Evolutionary conservation across 306 rosid genomes (phyloP), one percentile per base, ranked within the genome.

Genomic region (Cicer pinnatifidum): DNA sequence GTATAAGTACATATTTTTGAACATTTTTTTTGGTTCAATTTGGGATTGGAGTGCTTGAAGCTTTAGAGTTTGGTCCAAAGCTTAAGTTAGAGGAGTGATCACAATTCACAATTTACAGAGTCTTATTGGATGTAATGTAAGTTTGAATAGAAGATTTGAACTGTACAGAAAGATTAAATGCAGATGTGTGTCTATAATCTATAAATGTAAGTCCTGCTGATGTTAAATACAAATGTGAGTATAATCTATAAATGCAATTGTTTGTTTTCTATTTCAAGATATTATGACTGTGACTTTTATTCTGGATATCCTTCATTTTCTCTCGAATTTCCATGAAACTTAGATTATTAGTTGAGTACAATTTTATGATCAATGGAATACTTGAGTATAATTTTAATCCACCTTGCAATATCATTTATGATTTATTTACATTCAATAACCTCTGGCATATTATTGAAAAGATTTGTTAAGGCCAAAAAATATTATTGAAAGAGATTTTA

Each of bases 161-260:
- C 43, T 80, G 87, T 84, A 87, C 69, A 82, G 75, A 82, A 72
- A 57, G 56, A 66, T 71, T 40, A 59, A 82, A 52, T 13, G 75
- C 58, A 60, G 43, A 69, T 75, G 60, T 65, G 54, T 48, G 16
- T 69, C 44, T 68, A 50, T 84, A 46, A 7, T 23, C 11, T 67
- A 67, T 47, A 67, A 45, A 63, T 54, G 6, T 20, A 35, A 44
- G 7, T 54, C 50, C 23, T 12, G 37, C 44, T 35, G 16, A 65
- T 79, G 16, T 71, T 40, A 59, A 82, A 52, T 13, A 72, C 58
- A 60, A 48, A 69, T 75, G 60, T 48, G 16, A 64, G 45, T 68
- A 50, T 84, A 46, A 7, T 23, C 7, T 67, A 67, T 67, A 67
- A 45, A 63, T 64, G 8, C 16, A 35, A 44, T 3, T 45, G 35